Percentiles rank a stretch among this genome's conserved stretches.
These are phyloP conservation scores for Rhododendron williamsianum DNA, from an alignment of 148 eudicot species.

Conservation along the genomic window DNA sequence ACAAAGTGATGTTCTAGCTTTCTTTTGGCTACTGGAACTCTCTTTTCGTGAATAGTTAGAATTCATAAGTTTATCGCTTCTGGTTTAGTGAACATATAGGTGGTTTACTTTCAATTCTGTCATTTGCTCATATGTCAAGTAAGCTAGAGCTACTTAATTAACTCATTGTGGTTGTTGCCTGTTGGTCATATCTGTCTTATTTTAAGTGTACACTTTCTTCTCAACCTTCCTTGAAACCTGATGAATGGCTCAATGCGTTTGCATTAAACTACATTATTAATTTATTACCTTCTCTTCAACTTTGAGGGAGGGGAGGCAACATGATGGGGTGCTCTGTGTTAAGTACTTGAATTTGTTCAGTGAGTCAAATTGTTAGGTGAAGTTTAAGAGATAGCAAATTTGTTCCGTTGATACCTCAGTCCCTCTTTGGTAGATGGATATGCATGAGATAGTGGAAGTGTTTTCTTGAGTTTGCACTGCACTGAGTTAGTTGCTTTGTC, in stretches of 20 bases:
- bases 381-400: not conserved
- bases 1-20: not conserved
- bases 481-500: not conserved
- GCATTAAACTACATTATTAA: not conserved
- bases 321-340: not conserved
- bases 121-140: slow-evolving; percentile 1
- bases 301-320: not conserved
- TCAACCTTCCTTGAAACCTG: not conserved
- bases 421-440: not conserved
- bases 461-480: not conserved
- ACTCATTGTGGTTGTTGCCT: not conserved
- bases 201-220: not conserved
- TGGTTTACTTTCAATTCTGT: not conserved
- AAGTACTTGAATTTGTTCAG: not conserved
- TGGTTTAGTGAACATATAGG: not conserved
- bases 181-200: not conserved
- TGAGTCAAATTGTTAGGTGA: not conserved
- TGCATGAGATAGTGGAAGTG: slow-evolving; percentile 5
- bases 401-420: not conserved
- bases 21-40: not conserved
- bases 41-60: not conserved
- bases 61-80: not conserved
- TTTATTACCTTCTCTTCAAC: not conserved
- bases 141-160: not conserved
- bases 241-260: not conserved